A percentile compares a stretch with the other conserved stretches of the same genome.
Evolutionary conservation across 495 filamentous ascomycete genomes (phyloP).

Genomic region (Hypoxylon crocopeplum): DNA sequence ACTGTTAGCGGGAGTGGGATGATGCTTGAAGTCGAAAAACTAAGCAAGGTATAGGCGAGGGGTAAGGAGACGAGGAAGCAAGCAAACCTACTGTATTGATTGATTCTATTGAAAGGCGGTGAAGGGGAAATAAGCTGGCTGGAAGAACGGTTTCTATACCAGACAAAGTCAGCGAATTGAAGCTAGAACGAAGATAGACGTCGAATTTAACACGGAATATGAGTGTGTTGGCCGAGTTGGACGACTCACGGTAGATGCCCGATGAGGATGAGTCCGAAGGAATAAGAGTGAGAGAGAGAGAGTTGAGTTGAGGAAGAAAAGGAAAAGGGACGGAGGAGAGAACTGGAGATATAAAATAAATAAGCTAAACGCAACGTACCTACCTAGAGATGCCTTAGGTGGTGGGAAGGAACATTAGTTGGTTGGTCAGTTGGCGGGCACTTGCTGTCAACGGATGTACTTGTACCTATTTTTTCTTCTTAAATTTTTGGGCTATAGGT

Average conservation of each 20-base stretch:
- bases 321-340: conserved; percentile 23
- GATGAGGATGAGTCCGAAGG: conserved; percentile 10
- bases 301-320: conserved; percentile 11
- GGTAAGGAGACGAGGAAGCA: background rate
- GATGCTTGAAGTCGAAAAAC: too few relatives aligned
- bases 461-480: too few relatives aligned
- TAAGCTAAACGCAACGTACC: conserved; percentile 1
- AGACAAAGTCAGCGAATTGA: conserved; percentile 11
- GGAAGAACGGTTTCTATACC: conserved; percentile 15
- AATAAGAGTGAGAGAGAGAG: background rate
- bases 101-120: conserved; percentile 21
- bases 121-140: conserved; percentile 12
- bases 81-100: conserved; percentile 17
- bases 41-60: background rate
- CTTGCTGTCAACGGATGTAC: too few relatives aligned
- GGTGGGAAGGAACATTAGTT: too few relatives aligned
- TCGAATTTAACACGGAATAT: background rate
- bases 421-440: background rate
- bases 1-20: conserved; percentile 3
- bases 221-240: background rate
- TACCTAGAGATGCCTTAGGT: too few relatives aligned
- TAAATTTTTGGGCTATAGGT: background rate
- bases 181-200: background rate
- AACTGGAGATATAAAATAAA: conserved; percentile 16
- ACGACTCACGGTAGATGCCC: conserved; percentile 16